Evolutionary conservation across 31 red algal genomes (phyloP), one percentile per base, ranked within the genome.

Genomic region (Odonthalia washingtoniensis): DNA sequence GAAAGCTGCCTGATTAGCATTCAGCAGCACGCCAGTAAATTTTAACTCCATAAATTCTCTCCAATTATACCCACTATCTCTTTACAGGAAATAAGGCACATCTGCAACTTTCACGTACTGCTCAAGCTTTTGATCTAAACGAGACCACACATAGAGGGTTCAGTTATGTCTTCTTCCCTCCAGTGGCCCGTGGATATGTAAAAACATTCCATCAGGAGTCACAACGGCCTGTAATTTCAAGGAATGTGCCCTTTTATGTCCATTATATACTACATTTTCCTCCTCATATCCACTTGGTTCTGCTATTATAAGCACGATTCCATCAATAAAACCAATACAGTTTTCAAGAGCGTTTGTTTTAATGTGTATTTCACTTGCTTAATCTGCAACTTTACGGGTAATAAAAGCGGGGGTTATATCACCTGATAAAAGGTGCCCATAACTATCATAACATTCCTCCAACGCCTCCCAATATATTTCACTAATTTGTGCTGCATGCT

Each of bases 171-270:
- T 12, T 18, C 45, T 18, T 6, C 61, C 78, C 30, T 82, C 62
- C 12, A 72, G 26, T 70, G 78, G 78, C 34, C 45, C 78, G 70
- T 72, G 70, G 4, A 16, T 6, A 63, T 82, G 78, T 31, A 82
- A 72, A 6, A 82, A 28, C 5, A 82, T 12, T 6, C 78, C 61
- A 70, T 82, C 78, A 45, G 74, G 74, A 53, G 27, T 69, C 30
- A 26, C 18, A 12, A 73, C 78, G 39, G 24, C 64, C 40, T 70
- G 78, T 21, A 82, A 82, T 63, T 82, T 82, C 18, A 82, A 36
- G 39, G 78, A 21, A 82, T 73, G 30, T 16, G 18, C 28, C 21
- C 78, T n/a, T 30, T 82, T 73, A 28, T 72, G 78, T 17, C 78
- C 78, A 66, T 72, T 82, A 32, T 72, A 72, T 28, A 32, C 67